Conservation (phyloP, 257 asterid genomes). For the Ehretia macrophylla region DNA sequence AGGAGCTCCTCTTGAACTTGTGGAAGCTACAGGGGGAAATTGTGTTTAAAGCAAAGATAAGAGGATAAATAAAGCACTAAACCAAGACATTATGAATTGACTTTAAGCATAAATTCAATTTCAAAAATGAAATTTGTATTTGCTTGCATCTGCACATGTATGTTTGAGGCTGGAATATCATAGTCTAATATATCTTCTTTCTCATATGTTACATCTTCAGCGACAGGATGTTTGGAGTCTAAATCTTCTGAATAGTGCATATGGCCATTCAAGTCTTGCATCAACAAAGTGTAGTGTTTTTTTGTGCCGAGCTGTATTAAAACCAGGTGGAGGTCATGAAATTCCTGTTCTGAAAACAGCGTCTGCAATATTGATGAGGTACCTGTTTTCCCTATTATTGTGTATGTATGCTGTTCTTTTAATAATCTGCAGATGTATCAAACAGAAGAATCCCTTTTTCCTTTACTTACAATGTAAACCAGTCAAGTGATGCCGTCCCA, state of each 20-base stretch:
- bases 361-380: constrained; percentile 26
- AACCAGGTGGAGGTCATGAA: constrained; percentile 32
- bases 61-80: no score
- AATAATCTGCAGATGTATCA: no score
- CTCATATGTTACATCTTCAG: constrained; percentile 11
- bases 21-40: no score
- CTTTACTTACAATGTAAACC: not conserved
- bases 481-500: not conserved
- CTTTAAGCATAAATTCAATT: no score
- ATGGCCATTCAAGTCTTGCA: constrained; percentile 15
- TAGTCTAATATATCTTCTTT: not conserved
- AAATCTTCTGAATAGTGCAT: constrained; percentile 17
- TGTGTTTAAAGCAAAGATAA: no score
- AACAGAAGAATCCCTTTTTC: not conserved
- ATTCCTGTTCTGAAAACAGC: constrained; percentile 26
- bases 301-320: constrained; percentile 30
- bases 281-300: constrained; percentile 21
- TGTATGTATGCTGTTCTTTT: not conserved
- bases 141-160: no score
- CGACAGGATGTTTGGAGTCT: constrained; percentile 31
- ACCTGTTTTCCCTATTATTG: not conserved
- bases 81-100: no score
- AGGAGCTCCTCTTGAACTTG: no score
- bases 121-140: no score
- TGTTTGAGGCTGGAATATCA: no score